Percentiles rank a stretch among this genome's conserved stretches.
phyloP scores from a whole-genome alignment of 139 green algal species.

The Zygnema circumcarinatum region DNA sequence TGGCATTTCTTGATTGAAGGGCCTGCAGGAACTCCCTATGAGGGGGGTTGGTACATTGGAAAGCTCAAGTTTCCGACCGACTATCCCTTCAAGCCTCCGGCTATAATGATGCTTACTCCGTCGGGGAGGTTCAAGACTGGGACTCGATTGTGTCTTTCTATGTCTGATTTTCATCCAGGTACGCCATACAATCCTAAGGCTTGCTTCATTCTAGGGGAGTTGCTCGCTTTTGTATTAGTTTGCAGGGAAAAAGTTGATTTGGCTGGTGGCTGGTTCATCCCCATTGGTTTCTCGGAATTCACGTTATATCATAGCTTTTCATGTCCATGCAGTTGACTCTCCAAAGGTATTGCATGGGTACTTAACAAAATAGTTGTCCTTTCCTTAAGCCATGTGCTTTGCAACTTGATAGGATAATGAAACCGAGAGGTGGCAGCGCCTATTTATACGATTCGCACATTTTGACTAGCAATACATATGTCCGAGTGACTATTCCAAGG shows the following conservation, averaged over 20 bases:
- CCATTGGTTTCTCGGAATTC: too few relatives aligned
- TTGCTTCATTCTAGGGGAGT: not conserved
- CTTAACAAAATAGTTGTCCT: too few relatives aligned
- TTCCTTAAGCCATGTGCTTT: too few relatives aligned
- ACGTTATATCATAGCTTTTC: too few relatives aligned
- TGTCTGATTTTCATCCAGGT: slow-evolving; percentile 71
- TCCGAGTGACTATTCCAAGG: too few relatives aligned
- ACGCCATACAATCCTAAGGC: not conserved
- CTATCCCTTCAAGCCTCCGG: slow-evolving; percentile 97
- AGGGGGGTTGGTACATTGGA: slow-evolving; percentile 88
- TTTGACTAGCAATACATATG: too few relatives aligned
- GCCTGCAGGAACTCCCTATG: slow-evolving; percentile 19
- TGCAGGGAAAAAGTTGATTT: not conserved
- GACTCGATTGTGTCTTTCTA: slow-evolving; percentile 91
- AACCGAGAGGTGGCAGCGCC: too few relatives aligned
- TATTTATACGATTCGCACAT: too few relatives aligned
- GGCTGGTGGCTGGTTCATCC: not conserved
- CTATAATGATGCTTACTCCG: slow-evolving; percentile 90
- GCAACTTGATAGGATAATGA: too few relatives aligned
- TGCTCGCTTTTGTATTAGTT: not conserved
- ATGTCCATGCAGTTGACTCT: too few relatives aligned
- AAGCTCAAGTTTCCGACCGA: slow-evolving; percentile 94
- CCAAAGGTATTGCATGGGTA: too few relatives aligned
- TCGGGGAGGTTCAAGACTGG: slow-evolving; percentile 90
- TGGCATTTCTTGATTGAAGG: slow-evolving; percentile 51